phyloP scores from a whole-genome alignment of 139 green algal genomes.

The Chlorella sp. region DNA sequence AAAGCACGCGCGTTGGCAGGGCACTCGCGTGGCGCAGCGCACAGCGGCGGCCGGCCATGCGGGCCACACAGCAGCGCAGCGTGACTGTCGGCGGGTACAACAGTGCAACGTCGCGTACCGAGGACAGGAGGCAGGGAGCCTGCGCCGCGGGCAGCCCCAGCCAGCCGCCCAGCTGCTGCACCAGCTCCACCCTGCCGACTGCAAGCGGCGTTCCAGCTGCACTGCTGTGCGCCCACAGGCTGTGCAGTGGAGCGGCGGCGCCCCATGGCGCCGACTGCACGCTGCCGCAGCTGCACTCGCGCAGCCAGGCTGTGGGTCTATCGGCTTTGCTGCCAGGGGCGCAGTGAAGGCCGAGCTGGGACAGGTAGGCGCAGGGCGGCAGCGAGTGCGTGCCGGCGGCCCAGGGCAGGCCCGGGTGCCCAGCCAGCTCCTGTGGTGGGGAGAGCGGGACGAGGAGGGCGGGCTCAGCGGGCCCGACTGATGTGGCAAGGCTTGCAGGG shows the following conservation, averaged over 20 bases:
- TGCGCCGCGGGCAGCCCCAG: neutral
- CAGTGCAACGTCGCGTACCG: neutral
- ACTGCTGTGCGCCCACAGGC: neutral
- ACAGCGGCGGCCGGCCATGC: no score
- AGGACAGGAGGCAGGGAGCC: neutral
- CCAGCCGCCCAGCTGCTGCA: conserved; percentile 5
- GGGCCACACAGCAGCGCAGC: neutral
- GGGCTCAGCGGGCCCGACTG: no score
- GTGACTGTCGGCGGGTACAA: neutral
- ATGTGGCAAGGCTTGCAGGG: no score
- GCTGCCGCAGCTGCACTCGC: conserved; percentile 1
- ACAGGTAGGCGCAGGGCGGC: conserved; percentile 11
- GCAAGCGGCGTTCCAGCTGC: neutral
- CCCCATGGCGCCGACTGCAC: neutral
- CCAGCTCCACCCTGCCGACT: neutral
- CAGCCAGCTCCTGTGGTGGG: conserved; percentile 4
- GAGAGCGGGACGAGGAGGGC: neutral
- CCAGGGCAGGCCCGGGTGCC: conserved; percentile 9
- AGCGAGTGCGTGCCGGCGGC: neutral
- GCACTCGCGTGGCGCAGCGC: neutral
- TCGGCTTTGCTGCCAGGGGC: neutral
- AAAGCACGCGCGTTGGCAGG: neutral
- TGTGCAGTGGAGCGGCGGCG: neutral
- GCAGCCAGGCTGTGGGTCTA: neutral
- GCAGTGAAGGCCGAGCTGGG: conserved; percentile 3